Base-by-base conservation (phyloP, 495 filamentous ascomycete species). In the Penicillium macrosclerotiorum region DNA sequence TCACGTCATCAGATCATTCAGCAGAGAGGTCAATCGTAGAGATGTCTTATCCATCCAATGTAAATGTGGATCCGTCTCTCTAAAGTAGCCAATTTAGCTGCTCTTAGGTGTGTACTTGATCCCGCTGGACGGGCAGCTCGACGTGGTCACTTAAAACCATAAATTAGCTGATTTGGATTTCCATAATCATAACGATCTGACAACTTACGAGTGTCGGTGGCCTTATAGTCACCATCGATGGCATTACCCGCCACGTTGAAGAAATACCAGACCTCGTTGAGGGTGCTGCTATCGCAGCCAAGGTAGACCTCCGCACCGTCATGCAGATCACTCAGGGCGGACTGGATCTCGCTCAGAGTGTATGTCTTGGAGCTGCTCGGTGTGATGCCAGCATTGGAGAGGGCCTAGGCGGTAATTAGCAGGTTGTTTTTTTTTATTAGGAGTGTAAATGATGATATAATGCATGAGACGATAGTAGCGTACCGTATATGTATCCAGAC, bases 241-340 rank as follows among this genome's bases (percentile, higher is more conserved):
- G 87, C 64, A 54, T 80, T 84, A 26, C 89, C 89, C 47, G 75
- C 74, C 12, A 91, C 76, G 57, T 89, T 84, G 69, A 84, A 92
- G 51, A 80, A 80, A 60, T 92, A 92, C 79, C 82, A 90, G 19
- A 80, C 78, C 67, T 90, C 71, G 60, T 86, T 80, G 25, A 93
- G 66, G 19, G 71, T 63, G 27, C 69, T 66, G 34, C 63, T 68
- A 1, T 65, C 62, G 65, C 88, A 93, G 42, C 78, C 74, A 13
- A 93, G 60, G 37, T 82, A 80, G 1, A 85, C 84, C 20, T 70
- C 54, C 18, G 75, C 66, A 18, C 83, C 85, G 5, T 40, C 63
- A 46, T 81, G 83, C 51, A 79, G 72, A 8, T 52, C 49, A 27
- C 72, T 67, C 22, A 91, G 75, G 11, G 84, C 84, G 17, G 54